Conservation (phyloP, 2,329 filamentous ascomycete species). For the Phialemoniopsis sp. region DNA sequence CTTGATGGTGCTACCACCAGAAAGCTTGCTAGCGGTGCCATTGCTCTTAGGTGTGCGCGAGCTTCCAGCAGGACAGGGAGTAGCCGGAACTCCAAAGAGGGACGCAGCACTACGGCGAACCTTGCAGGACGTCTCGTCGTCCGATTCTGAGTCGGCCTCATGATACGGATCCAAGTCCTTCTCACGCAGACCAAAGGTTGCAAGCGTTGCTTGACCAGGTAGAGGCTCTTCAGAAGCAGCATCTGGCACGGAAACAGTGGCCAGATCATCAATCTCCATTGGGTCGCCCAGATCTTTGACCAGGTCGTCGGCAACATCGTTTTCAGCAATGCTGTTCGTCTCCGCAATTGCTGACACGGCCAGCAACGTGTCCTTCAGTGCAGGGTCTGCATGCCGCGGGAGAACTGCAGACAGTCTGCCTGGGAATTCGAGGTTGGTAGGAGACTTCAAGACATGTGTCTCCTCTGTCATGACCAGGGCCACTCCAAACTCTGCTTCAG, state of each 20-base stretch:
- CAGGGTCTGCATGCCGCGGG: constrained; percentile 22
- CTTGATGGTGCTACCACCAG: constrained; percentile 21
- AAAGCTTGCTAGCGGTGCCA: constrained; percentile 15
- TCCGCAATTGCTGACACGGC: constrained; percentile 1
- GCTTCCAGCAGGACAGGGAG: constrained; percentile 30
- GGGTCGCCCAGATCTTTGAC: constrained; percentile 8
- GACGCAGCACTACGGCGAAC: constrained; percentile 7
- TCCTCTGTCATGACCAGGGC: constrained; percentile 8
- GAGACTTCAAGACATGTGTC: constrained; percentile 14
- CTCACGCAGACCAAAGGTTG: constrained; percentile 39
- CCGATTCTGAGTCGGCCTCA: constrained; percentile 43
- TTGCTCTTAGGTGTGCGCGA: constrained; percentile 13
- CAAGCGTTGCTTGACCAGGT: constrained; percentile 15
- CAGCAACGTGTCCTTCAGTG: constrained; percentile 9
- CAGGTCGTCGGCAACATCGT: constrained; percentile 4
- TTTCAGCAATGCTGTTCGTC: not conserved
- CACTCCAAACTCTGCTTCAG: not conserved
- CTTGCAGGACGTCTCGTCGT: constrained; percentile 37
- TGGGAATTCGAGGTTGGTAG: constrained; percentile 22
- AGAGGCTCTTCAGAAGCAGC: constrained; percentile 3
- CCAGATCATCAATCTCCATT: constrained; percentile 21
- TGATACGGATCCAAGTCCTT: constrained; percentile 41
- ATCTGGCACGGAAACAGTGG: constrained; percentile 1
- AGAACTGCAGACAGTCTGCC: constrained; percentile 32
- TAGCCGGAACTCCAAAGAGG: constrained; percentile 28